These are phyloP conservation scores for Ochromonadaceae sp. DNA, from an alignment of 352 stramenopile species.

Conservation along the genomic window DNA sequence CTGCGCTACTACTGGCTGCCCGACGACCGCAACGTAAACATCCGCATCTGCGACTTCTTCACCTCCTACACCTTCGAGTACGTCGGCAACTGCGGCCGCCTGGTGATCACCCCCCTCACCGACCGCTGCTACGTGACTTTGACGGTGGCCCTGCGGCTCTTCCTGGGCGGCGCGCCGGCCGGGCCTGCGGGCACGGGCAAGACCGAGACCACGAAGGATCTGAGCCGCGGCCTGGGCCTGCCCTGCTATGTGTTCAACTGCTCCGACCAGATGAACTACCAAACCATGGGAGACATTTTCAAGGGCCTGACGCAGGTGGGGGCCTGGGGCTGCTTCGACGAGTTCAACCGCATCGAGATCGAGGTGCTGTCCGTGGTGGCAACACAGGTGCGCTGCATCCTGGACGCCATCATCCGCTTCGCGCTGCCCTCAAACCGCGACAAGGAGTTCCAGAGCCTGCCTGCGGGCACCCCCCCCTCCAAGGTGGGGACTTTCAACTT, in stretches of 20 bases:
- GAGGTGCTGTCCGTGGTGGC: constrained; percentile 73
- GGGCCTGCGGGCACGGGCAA: constrained; percentile 74
- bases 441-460: constrained; percentile 23
- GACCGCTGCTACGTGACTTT: constrained; percentile 83
- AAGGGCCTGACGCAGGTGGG: constrained; percentile 71
- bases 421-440: constrained; percentile 29
- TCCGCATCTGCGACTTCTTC: constrained; percentile 71
- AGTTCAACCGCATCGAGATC: constrained; percentile 90
- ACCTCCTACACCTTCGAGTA: constrained; percentile 79
- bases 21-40: constrained; percentile 42
- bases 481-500: constrained; percentile 60
- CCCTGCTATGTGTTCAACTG: constrained; percentile 88
- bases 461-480: constrained; percentile 60
- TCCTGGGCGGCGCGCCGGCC: constrained; percentile 45
- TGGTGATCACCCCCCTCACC: constrained; percentile 80
- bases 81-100: constrained; percentile 59
- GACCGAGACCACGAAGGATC: constrained; percentile 80
- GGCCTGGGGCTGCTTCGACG: constrained; percentile 80
- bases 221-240: constrained; percentile 80
- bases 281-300: constrained; percentile 78
- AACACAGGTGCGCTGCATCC: constrained; percentile 74
- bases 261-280: constrained; percentile 80
- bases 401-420: constrained; percentile 46
- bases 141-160: constrained; percentile 60
- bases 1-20: constrained; percentile 58